Evolutionary conservation across 2,329 filamentous ascomycete species (phyloP).

Genomic region (Phialemonium atrogriseum): DNA sequence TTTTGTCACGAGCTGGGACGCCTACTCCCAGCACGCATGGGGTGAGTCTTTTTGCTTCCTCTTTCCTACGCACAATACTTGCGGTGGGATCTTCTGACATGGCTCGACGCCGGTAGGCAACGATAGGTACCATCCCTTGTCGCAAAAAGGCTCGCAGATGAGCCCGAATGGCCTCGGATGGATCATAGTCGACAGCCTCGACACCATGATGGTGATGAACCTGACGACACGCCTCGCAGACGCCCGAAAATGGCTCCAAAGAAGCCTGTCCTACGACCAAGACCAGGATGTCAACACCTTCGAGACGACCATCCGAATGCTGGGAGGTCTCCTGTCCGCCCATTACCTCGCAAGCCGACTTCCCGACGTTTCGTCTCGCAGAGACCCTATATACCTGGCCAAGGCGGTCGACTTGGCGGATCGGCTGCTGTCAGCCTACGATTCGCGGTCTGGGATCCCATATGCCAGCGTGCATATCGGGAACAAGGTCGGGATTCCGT

Average conservation of each 20-base stretch:
- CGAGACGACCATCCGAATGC: slow-evolving; percentile 70
- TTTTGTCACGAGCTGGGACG: slow-evolving; percentile 62
- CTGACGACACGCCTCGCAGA: slow-evolving; percentile 59
- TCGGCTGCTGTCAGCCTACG: slow-evolving; percentile 60
- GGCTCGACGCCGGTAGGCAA: slow-evolving; percentile 29
- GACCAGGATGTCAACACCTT: slow-evolving; percentile 70
- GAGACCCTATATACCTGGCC: slow-evolving; percentile 66
- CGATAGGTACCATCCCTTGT: slow-evolving; percentile 60
- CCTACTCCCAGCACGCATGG: slow-evolving; percentile 66
- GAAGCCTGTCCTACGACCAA: slow-evolving; percentile 58
- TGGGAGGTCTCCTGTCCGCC: slow-evolving; percentile 65
- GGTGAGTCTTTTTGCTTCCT: slow-evolving; percentile 36
- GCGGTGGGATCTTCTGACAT: neutral
- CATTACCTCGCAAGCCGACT: slow-evolving; percentile 64
- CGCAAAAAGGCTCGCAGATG: slow-evolving; percentile 58
- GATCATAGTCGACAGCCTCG: slow-evolving; percentile 70
- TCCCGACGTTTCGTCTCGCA: slow-evolving; percentile 46
- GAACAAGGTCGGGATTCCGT: slow-evolving; percentile 51
- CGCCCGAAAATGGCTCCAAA: slow-evolving; percentile 62
- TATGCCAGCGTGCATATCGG: slow-evolving; percentile 64
- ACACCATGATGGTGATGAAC: slow-evolving; percentile 75
- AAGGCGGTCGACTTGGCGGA: slow-evolving; percentile 66
- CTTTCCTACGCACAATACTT: neutral
- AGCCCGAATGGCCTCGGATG: slow-evolving; percentile 63
- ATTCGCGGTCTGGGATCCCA: slow-evolving; percentile 59